Conservation (phyloP, 805 yeast genomes). For the Metschnikowia lochheadii region DNA sequence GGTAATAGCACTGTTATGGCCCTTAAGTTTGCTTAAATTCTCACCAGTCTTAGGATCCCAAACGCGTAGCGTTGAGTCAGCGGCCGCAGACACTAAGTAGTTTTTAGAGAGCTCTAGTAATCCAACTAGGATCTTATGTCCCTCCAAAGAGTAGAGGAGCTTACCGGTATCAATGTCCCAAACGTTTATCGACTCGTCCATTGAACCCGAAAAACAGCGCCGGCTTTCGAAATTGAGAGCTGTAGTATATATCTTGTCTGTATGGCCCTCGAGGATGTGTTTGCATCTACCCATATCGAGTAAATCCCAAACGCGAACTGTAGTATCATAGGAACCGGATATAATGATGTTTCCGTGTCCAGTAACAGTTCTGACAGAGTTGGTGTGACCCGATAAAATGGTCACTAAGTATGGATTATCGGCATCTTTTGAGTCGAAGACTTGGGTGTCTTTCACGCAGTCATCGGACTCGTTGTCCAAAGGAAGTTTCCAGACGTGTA, state of each 20-base stretch:
- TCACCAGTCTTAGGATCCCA: constrained; percentile 86
- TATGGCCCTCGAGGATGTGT: constrained; percentile 75
- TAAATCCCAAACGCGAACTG: constrained; percentile 90
- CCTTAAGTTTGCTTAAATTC: constrained; percentile 64
- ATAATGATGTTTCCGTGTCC: constrained; percentile 82
- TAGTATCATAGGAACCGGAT: constrained; percentile 87
- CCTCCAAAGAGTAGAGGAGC: constrained; percentile 66
- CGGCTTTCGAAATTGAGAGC: constrained; percentile 71
- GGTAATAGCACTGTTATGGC: constrained; percentile 84
- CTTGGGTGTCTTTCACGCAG: constrained; percentile 31
- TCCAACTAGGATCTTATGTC: constrained; percentile 90
- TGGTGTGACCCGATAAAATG: constrained; percentile 52
- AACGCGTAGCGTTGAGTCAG: constrained; percentile 84
- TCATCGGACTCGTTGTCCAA: constrained; percentile 35
- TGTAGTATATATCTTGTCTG: constrained; percentile 84
- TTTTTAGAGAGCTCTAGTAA: constrained; percentile 72
- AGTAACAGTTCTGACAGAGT: constrained; percentile 79
- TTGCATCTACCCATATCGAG: constrained; percentile 63
- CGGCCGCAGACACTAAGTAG: constrained; percentile 88
- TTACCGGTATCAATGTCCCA: constrained; percentile 86
- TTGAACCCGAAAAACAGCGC: constrained; percentile 84
- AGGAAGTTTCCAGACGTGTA: constrained; percentile 56
- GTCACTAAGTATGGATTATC: constrained; percentile 18
- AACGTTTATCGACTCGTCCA: constrained; percentile 82
- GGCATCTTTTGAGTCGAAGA: constrained; percentile 34